Conservation (phyloP, 75 land plant genomes). For the Sequoia sempervirens region DNA sequence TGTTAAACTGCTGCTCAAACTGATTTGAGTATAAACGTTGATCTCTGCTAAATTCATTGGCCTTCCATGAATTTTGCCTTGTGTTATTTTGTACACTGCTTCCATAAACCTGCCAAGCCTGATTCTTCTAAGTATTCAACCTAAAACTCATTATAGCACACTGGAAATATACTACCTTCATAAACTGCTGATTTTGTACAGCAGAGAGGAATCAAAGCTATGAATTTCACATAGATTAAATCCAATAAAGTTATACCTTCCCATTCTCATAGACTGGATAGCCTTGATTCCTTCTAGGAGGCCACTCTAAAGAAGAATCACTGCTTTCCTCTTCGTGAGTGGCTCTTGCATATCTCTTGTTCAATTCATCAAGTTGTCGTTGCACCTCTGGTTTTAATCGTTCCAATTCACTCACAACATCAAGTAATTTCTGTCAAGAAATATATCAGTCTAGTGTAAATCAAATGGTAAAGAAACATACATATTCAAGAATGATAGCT, state of each 20-base stretch:
- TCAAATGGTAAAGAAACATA: slow-evolving; percentile 1
- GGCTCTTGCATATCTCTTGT: slow-evolving; percentile 15
- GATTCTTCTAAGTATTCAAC: neutral
- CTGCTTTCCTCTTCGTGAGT: slow-evolving; percentile 10
- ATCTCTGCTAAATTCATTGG: slow-evolving; percentile 2
- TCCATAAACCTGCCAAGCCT: neutral
- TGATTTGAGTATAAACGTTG: neutral
- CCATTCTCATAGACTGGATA: neutral
- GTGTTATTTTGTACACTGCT: neutral
- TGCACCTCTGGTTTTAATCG: slow-evolving; percentile 65
- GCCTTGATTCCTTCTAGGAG: slow-evolving; percentile 16
- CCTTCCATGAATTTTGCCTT: slow-evolving; percentile 10
- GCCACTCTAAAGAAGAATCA: slow-evolving; percentile 23
- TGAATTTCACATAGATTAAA: neutral
- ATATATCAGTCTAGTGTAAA: neutral
- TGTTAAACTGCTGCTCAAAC: slow-evolving; percentile 1
- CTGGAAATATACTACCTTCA: neutral
- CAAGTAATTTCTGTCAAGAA: slow-evolving; percentile 51
- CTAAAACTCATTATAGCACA: neutral
- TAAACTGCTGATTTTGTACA: neutral
- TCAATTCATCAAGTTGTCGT: slow-evolving; percentile 46
- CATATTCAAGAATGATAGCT: neutral
- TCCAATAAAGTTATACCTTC: slow-evolving; percentile 4
- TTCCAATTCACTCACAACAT: slow-evolving; percentile 74
- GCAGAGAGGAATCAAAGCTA: neutral